Conservation (phyloP, 257 asterid species). For the Solanum etuberosum region DNA sequence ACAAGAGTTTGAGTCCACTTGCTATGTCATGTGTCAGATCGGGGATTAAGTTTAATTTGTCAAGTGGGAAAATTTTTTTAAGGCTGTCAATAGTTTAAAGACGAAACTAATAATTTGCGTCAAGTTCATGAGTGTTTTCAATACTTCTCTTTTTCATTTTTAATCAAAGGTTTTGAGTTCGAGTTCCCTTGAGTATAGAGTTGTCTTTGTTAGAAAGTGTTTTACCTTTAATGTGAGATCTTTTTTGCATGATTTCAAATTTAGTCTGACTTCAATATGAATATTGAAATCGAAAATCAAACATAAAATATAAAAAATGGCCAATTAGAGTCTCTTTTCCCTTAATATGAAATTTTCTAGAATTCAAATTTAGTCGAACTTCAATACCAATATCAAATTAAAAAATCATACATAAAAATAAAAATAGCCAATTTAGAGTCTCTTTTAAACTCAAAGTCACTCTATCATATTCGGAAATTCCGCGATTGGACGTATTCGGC, state of each 20-base stretch:
- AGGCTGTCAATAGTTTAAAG: too few species aligned
- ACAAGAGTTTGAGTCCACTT: background rate
- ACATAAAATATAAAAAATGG: too few species aligned
- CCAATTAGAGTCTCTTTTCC: too few species aligned
- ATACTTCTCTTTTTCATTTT: background rate
- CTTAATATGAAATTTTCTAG: rapidly evolving
- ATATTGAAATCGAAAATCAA: too few species aligned
- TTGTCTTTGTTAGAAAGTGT: background rate
- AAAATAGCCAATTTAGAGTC: background rate
- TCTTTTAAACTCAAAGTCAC: background rate
- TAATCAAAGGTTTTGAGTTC: background rate
- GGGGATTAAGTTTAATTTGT: background rate
- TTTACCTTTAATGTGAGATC: background rate
- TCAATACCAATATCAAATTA: too few species aligned
- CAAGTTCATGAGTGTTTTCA: background rate
- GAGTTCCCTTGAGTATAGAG: background rate
- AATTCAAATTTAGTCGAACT: too few species aligned
- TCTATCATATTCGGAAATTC: background rate
- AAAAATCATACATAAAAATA: background rate
- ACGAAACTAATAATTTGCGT: too few species aligned
- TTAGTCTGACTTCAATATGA: rapidly evolving
- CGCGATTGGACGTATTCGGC: background rate
- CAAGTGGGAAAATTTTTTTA: background rate
- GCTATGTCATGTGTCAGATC: background rate
- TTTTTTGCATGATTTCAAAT: too few species aligned